Evolutionary conservation across 768 basidiomycete species (phyloP).

Genomic region (Cyclocybe aegerita): DNA sequence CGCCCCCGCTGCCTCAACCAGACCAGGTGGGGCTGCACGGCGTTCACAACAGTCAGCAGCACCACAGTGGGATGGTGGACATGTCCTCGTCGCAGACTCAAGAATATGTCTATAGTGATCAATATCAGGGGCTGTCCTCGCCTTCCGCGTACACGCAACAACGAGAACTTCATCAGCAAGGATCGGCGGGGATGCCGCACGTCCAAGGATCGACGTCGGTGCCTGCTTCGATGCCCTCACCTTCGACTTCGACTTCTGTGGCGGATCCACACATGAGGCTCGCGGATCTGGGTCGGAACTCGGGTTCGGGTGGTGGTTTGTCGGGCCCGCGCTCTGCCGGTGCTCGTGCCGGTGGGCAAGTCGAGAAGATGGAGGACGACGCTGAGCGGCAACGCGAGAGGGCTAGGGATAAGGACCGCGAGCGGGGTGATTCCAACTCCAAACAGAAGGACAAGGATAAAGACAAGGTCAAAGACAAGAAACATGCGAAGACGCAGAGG

Average conservation of each 20-base stretch:
- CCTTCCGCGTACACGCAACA: too few species aligned
- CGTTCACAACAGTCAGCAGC: constrained; percentile 4
- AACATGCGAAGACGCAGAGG: constrained; percentile 37
- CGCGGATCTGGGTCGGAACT: too few species aligned
- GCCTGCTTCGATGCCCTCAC: too few species aligned
- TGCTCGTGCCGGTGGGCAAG: too few species aligned
- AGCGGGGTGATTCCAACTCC: background rate
- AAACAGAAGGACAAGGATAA: constrained; percentile 10
- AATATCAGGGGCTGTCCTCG: too few species aligned
- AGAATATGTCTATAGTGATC: too few species aligned
- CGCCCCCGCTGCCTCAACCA: background rate
- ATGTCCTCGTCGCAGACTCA: background rate
- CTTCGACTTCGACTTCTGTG: too few species aligned
- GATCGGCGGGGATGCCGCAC: background rate
- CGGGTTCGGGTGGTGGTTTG: too few species aligned
- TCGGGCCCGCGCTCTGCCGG: too few species aligned
- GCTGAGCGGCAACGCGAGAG: background rate
- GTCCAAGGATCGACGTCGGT: too few species aligned
- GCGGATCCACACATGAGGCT: too few species aligned
- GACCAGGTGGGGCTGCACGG: constrained; percentile 1
- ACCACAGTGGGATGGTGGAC: constrained; percentile 1
- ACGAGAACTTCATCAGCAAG: background rate
- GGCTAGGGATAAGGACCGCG: background rate
- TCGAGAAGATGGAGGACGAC: background rate
- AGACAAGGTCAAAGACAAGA: constrained; percentile 33